A percentile compares a stretch with the other conserved stretches of the same genome.
Conservation (phyloP, 352 stramenopile genomes). For the Phytophthora brassicae region DNA sequence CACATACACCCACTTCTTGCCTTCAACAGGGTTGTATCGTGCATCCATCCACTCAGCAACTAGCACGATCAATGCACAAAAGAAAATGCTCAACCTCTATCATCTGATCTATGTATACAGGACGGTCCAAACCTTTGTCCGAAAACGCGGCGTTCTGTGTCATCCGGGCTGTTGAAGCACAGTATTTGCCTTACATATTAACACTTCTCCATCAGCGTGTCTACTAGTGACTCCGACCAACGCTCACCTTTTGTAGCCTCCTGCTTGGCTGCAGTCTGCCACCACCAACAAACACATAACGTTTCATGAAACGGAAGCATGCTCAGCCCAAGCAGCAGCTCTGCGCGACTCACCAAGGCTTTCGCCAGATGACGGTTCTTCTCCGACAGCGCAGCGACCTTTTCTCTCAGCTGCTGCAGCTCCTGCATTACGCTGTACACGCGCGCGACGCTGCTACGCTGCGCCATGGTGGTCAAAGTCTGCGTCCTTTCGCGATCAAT, state of each 20-base stretch:
- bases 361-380: constrained; percentile 70
- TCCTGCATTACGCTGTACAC: constrained; percentile 69
- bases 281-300: not conserved
- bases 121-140: constrained; percentile 28
- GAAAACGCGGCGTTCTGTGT: constrained; percentile 33
- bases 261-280: constrained; percentile 56
- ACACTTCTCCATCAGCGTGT: not conserved
- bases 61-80: constrained; percentile 11
- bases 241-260: constrained; percentile 49
- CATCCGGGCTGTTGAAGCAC: constrained; percentile 21
- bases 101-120: not conserved
- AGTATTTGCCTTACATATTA: not conserved
- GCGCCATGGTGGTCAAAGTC: constrained; percentile 26
- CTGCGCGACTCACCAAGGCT: constrained; percentile 45
- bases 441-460: constrained; percentile 42
- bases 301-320: not conserved
- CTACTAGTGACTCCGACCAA: not conserved
- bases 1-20: constrained; percentile 4
- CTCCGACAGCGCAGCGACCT: constrained; percentile 41
- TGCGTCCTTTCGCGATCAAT: constrained; percentile 23
- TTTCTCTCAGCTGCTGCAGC: constrained; percentile 51
- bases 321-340: not conserved
- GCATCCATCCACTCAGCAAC: constrained; percentile 38
- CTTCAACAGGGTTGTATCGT: constrained; percentile 14
- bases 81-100: not conserved